Evolutionary conservation across 345 rosid genomes (phyloP), one percentile per base, ranked within the genome.

Genomic region (Salix brachista): DNA sequence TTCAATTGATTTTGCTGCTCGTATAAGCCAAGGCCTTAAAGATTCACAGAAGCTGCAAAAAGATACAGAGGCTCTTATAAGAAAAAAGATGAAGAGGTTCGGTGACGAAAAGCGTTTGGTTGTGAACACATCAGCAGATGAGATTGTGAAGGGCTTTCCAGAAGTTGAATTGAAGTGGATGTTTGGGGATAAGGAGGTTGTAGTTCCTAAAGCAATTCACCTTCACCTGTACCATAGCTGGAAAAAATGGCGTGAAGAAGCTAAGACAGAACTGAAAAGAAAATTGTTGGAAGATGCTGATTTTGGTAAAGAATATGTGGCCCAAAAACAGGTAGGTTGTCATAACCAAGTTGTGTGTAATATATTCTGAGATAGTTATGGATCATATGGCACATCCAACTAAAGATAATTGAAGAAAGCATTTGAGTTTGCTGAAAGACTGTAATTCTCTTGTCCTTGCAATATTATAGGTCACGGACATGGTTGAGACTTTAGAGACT

Each of bases 221-320:
- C 85, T 86, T 67, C 93, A 88, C 83, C 82, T 94, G 81, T 87
- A 89, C 77, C 96, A 94, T 84, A 97, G 97, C 28, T 94, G 98
- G 98, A 94, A 92, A 85, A 90, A 83, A 77, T 94, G 98, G 98
- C 89, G 96, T 56, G 97, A 91, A 81, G 97, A 94, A 81, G 93
- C 89, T 62, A 94, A 91, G 79, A 92, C 92, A 72, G 89, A 92
- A 70, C 83, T 94, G 67, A 94, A 92, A 83, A 86, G 87, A 79
- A 89, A 76, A 62, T 80, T 94, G 78, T 65, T 94, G 79, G 92
- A 89, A 85, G 86, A 92, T 88, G 92, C 62, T 50, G 96, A 94
- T 70, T 94, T 94, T 88, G 96, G 91, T 58, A 87, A 89, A 87
- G 87, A 85, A 61, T 94, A 94, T 61, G 83, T 92, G 72, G 89